Base-by-base conservation (phyloP, 2,329 filamentous ascomycete species). In the Trichoderma pleuroti region DNA sequence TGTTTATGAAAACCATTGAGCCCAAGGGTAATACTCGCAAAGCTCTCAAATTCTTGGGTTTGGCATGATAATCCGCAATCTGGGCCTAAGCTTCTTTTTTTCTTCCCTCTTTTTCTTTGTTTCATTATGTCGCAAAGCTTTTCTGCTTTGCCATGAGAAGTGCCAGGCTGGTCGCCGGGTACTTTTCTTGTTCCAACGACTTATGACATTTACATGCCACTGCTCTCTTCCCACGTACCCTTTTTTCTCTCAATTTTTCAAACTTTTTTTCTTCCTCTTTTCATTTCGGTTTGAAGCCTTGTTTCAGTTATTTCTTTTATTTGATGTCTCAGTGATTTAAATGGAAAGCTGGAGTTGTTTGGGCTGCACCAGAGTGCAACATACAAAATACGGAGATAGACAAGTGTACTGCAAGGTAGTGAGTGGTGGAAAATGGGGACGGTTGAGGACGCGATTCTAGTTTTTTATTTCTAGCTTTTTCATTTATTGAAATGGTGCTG, bases 11-110 rank as follows among this genome's bases (percentile, higher is more conserved):
- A 71, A 72, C 75, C 3, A 74, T 74, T 12, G 73, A 76, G 32
- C 79, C 77, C 18, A 83, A 82, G 76, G 81, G 80, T 2, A 84
- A 82, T 70, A 85, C 81, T 63, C 81, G 82, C 9, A 88, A 88
- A 76, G 86, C 86, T 8, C 80, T 87, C 66, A 87, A 86, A 76
- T 87, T 86, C 75, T 79, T 88, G 87, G 57, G 82, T 82, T 12
- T 84, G 74, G 75, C 52, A n/a, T 68, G 59, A 67, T 57, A 5
- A 7, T 54, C 30, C n/a, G 21, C 36, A 30, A 28, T 16, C 28
- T 6, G 14, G 24, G 18, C 10, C 39, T 34, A 16, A 36, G 11
- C 32, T 28, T 30, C 18, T 21, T 2, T 39, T 65, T 11, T 42
- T 5, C 52, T 24, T 42, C 61, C 24, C 28, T 9, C 61, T 18